Percentiles rank a stretch among this genome's conserved stretches.
These are phyloP conservation scores for Ottelia alismoides DNA, from an alignment of 106 monocot genomes.

Conservation along the genomic window DNA sequence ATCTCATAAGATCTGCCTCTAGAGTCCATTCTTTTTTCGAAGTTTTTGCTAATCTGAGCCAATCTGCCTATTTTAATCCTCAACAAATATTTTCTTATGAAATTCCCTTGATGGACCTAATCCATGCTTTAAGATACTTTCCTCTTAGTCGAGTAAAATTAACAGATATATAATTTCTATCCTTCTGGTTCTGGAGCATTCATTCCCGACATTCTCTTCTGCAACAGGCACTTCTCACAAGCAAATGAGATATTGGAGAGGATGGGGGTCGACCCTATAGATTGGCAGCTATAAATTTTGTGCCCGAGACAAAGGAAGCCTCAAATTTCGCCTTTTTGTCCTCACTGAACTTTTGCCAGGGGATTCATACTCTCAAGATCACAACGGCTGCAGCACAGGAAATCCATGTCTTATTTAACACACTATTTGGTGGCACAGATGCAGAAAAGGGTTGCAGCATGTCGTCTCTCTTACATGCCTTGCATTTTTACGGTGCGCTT, in stretches of 20 bases:
- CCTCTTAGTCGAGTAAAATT: neutral
- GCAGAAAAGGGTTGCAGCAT: too few relatives aligned
- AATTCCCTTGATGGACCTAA: neutral
- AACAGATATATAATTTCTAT: neutral
- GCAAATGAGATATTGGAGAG: slow-evolving; percentile 54
- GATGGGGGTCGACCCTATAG: slow-evolving; percentile 43
- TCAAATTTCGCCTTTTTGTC: too few relatives aligned
- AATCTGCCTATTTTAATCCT: neutral
- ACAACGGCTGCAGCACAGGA: too few relatives aligned
- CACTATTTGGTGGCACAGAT: too few relatives aligned
- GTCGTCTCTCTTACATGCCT: too few relatives aligned
- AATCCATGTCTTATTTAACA: too few relatives aligned
- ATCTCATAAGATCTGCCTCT: too few relatives aligned
- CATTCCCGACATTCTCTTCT: neutral
- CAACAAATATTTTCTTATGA: neutral
- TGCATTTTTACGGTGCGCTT: too few relatives aligned
- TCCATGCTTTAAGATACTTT: neutral
- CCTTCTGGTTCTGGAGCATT: neutral
- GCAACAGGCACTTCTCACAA: slow-evolving; percentile 72
- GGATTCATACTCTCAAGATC: too few relatives aligned
- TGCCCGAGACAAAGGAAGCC: too few relatives aligned
- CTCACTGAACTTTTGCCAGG: too few relatives aligned
- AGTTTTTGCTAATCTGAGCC: neutral
- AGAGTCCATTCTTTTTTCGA: neutral
- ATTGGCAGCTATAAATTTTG: slow-evolving; percentile 65